Base-by-base conservation (phyloP, 2,329 filamentous ascomycete genomes). In the Microdochium bolleyi region DNA sequence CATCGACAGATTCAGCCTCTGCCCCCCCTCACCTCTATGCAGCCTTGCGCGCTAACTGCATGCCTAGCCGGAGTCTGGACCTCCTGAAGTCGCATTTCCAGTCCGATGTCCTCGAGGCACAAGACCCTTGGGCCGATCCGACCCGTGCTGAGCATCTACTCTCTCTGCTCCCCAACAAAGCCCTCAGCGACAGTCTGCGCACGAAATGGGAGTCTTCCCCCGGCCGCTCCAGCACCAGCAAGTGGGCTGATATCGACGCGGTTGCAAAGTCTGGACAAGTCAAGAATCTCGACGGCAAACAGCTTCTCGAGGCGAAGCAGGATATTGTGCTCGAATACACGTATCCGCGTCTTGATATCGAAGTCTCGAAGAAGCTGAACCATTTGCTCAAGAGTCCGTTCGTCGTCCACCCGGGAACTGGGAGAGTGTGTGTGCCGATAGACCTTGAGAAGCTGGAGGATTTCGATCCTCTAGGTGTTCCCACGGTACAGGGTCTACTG, bases 361-460 rank as follows among this genome's bases (percentile, higher is more conserved):
- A 96, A 70, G 94, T 99, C 66, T 94, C 88, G 65, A 97, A 97
- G 77, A 96, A 96, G 68, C 83, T 95, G 53, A 97, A 96, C 73
- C 94, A 99, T 79, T 83, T 99, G 78, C 84, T 99, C 61, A 99
- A 99, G 69, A 92, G 87, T 56, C 94, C 94, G 0, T 99, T 99
- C 64, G 92, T 96, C 55, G 86, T 99, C 37, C 94, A 99, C 67
- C 94, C 94, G 0, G 91, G 91, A 19, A 99, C 94, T 0, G 92
- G 94, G 1, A 77, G 92, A 52, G 89, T 99, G 7, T 99, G 94
- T 73, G 94, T 99, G 51, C 94, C 94, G 2, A 97, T 99, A 62
- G 89, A 97, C 66, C 24, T 49, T 3, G 48, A 49, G 13, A 30
- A 16, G 13, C 79, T 92, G 1, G 89, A 94, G 49, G 79, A 85